Evolutionary conservation across 2,329 filamentous ascomycete species (phyloP).

Genomic region (Cercospora sp.): DNA sequence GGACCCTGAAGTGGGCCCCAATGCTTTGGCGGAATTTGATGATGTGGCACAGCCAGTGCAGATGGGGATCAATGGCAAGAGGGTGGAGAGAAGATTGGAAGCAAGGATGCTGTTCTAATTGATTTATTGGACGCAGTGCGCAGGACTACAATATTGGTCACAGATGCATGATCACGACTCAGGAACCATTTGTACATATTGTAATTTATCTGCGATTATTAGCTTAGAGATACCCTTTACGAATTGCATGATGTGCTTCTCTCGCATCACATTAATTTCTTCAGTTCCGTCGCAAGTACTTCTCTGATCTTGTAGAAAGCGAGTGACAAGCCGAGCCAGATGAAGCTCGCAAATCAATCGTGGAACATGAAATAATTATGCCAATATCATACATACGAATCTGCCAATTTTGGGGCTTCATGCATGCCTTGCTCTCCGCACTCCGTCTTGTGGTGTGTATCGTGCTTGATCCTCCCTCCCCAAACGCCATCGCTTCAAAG

Average conservation of each 20-base stretch:
- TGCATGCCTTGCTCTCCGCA: constrained; percentile 5
- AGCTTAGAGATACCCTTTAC: constrained; percentile 1
- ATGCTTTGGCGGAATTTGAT: constrained; percentile 28
- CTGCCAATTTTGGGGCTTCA: constrained; percentile 8
- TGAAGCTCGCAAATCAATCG: neutral
- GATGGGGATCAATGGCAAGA: constrained; percentile 11
- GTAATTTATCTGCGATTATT: neutral
- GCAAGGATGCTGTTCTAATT: constrained; percentile 7
- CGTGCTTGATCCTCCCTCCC: neutral
- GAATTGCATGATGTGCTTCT: neutral
- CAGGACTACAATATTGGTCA: neutral
- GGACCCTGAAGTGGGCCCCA: constrained; percentile 50
- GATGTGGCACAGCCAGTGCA: constrained; percentile 23
- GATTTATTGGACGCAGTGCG: neutral
- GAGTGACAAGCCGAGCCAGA: neutral
- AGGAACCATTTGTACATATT: neutral
- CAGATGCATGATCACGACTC: neutral
- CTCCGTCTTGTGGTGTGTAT: neutral
- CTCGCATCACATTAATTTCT: neutral
- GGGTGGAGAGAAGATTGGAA: constrained; percentile 11
- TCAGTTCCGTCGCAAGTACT: neutral
- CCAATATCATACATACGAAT: constrained; percentile 21
- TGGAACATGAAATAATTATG: constrained; percentile 2
- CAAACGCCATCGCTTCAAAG: constrained; percentile 27
- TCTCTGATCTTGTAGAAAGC: neutral